phyloP scores from a whole-genome alignment of 2,329 filamentous ascomycete genomes.

The Alternaria arbusti region DNA sequence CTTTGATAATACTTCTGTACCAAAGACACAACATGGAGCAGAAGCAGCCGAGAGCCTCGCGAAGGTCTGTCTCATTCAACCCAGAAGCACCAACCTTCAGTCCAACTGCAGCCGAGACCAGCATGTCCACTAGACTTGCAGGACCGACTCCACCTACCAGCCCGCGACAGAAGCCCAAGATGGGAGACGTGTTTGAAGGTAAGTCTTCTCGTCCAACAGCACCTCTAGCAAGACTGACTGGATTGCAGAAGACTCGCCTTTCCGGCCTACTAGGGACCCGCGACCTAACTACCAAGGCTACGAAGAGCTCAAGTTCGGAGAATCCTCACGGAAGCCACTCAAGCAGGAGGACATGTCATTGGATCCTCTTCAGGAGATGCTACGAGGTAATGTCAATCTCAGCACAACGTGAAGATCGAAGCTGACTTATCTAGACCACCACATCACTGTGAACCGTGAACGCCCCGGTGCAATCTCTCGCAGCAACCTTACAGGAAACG shows the following conservation, averaged over 20 bases:
- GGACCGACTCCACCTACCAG: background rate
- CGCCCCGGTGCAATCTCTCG: background rate
- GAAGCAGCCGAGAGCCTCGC: background rate
- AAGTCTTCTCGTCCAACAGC: background rate
- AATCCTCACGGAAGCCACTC: background rate
- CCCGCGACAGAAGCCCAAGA: background rate
- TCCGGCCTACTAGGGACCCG: background rate
- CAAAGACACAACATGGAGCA: background rate
- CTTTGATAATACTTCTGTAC: background rate
- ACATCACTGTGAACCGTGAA: background rate
- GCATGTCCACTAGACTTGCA: background rate
- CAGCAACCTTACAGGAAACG: background rate
- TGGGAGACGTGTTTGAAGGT: background rate
- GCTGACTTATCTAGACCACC: conserved; percentile 1
- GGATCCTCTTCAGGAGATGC: background rate
- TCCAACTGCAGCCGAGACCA: conserved; percentile 2
- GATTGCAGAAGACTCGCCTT: conserved; percentile 9
- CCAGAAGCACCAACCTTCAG: conserved; percentile 20
- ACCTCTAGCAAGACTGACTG: background rate
- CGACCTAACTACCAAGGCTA: background rate
- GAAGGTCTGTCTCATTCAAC: conserved; percentile 14
- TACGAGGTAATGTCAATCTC: background rate
- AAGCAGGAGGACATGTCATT: background rate
- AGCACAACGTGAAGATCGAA: background rate
- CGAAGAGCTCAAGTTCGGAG: background rate